Evolutionary conservation across 306 rosid species (phyloP).

Genomic region (Elaeagnus macrophylla): DNA sequence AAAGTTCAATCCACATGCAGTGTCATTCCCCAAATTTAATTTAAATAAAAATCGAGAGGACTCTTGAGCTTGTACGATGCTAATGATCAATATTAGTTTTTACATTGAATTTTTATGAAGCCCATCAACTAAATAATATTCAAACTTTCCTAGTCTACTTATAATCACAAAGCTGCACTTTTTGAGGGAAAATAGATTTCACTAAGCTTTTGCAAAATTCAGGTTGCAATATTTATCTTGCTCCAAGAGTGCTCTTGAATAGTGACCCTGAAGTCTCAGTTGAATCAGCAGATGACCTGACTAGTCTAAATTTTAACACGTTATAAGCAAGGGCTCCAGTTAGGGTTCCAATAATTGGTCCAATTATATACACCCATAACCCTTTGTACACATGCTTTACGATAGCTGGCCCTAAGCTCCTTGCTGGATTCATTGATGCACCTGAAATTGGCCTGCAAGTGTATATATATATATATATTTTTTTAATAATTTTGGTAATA

Average conservation of each 20-base stretch:
- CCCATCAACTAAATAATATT: too few species aligned
- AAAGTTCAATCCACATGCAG: too few species aligned
- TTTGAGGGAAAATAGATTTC: too few species aligned
- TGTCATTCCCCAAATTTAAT: too few species aligned
- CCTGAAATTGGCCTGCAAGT: constrained; percentile 49
- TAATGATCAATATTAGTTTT: too few species aligned
- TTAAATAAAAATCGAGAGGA: too few species aligned
- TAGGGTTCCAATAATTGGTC: constrained; percentile 25
- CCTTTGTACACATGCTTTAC: constrained; percentile 24
- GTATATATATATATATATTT: neutral
- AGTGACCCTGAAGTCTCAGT: neutral
- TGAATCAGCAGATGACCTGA: constrained; percentile 5
- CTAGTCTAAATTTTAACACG: constrained; percentile 17
- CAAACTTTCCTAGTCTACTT: too few species aligned
- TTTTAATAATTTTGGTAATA: too few species aligned
- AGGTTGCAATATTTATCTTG: neutral
- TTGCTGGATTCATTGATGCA: constrained; percentile 68
- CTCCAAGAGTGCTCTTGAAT: neutral
- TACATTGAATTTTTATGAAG: too few species aligned
- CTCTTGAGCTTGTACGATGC: too few species aligned
- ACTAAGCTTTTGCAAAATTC: neutral
- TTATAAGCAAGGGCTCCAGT: constrained; percentile 22
- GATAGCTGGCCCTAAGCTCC: constrained; percentile 67
- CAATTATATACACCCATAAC: constrained; percentile 26
- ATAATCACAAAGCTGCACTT: neutral